Evolutionary conservation across 768 basidiomycete genomes (phyloP), one percentile per base, ranked within the genome.

Genomic region (Boletellus sp.): DNA sequence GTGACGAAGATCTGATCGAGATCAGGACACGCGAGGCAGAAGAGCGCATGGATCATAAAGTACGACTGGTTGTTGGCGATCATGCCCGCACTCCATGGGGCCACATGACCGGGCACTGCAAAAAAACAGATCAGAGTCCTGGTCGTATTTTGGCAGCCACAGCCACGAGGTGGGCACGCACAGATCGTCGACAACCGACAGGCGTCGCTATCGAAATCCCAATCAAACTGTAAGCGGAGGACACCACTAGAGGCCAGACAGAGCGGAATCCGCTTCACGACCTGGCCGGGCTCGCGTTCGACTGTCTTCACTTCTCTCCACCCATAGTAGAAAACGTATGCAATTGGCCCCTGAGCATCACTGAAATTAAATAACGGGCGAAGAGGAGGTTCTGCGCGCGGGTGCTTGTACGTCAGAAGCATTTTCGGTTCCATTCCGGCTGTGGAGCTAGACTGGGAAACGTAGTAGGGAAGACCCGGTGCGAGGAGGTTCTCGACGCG

Each of bases 401-500:
- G n/a, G n/a, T n/a, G n/a, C n/a, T 20, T n/a, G 40, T 58, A 58
- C 13, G 28, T 45, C 19, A 52, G 45, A 19, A 56, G 22, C 4
- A 34, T 20, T 31, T 58, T 56, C 4, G 39, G n/a, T 3, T 31
- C 31, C 4, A 23, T 48, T 12, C 54, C 47, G 2, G 56, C 51
- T 6, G 57, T 58, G 2, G 45, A 26, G 17, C 55, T 58, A 0
- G 57, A 51, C 23, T 38, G 12, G 3, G 35, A 46, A 1, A 58
- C 12, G 33, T 16, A 10, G 36, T 32, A 26, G 6, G 57, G 57
- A 3, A 58, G 26, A 10, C 55, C 55, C 2, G 55, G 57, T 6
- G 55, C 42, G 16, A 58, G 48, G 33, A 58, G 46, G 40, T 58
- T 35, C 22, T 48, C 31, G 11, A 58, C 46, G 4, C 53, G 38